These are phyloP conservation scores for Laguncularia racemosa DNA, from an alignment of 345 rosid species.

Conservation along the genomic window DNA sequence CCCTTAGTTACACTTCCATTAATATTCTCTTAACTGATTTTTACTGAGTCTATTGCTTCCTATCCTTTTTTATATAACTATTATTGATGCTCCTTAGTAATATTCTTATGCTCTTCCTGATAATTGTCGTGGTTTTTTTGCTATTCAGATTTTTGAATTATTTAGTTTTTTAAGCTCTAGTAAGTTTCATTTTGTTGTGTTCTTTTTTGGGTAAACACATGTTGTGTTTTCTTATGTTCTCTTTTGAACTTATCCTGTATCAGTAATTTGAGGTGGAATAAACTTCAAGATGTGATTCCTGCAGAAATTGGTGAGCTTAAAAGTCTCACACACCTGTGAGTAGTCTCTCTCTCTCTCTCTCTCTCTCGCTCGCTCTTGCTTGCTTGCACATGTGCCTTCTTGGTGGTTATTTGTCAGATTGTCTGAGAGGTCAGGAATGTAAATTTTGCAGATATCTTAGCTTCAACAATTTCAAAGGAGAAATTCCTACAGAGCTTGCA, in stretches of 20 bases:
- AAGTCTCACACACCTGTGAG: conserved; percentile 87
- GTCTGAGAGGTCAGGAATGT: not conserved
- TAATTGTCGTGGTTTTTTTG: not conserved
- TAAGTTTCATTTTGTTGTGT: not conserved
- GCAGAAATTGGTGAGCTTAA: conserved; percentile 85
- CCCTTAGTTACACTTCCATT: not conserved
- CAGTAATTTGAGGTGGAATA: conserved; percentile 94
- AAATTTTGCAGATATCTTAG: conserved; percentile 59
- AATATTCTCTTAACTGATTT: not conserved
- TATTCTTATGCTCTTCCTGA: no score
- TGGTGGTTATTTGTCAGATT: not conserved
- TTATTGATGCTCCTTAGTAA: no score
- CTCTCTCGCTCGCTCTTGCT: not conserved
- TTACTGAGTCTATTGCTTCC: no score
- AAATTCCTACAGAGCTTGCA: conserved; percentile 85
- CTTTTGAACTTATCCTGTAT: conserved; percentile 5
- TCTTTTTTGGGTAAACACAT: no score
- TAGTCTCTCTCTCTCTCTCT: conserved; percentile 3
- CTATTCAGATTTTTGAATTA: not conserved
- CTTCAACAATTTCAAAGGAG: conserved; percentile 91
- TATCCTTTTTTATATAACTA: no score
- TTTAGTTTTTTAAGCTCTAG: not conserved
- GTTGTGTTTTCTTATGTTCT: not conserved
- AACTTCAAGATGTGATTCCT: conserved; percentile 87
- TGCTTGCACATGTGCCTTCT: not conserved